These are phyloP conservation scores for Trichophyton simii DNA, from an alignment of 2,329 filamentous ascomycete genomes.

Conservation along the genomic window DNA sequence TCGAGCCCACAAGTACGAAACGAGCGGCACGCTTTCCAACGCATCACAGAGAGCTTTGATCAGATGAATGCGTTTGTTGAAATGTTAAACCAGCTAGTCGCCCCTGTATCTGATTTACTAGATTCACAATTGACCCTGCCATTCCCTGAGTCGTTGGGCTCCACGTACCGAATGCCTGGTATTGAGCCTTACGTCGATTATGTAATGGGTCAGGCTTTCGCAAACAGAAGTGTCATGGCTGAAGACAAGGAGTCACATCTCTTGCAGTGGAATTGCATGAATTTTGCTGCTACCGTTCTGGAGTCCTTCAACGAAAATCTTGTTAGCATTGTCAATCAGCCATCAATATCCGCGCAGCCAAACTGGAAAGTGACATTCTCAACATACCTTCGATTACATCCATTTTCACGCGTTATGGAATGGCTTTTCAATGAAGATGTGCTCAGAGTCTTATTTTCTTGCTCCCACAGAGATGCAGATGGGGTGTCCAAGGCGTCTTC, in stretches of 20 bases:
- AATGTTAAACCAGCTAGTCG: slow-evolving; percentile 59
- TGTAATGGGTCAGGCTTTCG: slow-evolving; percentile 66
- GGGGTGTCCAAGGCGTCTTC: slow-evolving; percentile 60
- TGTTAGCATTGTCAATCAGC: slow-evolving; percentile 69
- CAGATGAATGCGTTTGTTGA: slow-evolving; percentile 74
- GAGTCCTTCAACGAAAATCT: slow-evolving; percentile 88
- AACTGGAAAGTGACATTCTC: slow-evolving; percentile 56
- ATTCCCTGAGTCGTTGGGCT: slow-evolving; percentile 76
- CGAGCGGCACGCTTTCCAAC: slow-evolving; percentile 55
- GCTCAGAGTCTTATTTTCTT: slow-evolving; percentile 62
- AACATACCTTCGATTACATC: slow-evolving; percentile 74
- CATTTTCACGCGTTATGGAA: slow-evolving; percentile 90
- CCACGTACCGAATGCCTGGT: slow-evolving; percentile 64
- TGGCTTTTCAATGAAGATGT: slow-evolving; percentile 95
- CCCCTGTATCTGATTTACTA: slow-evolving; percentile 37
- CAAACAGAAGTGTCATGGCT: slow-evolving; percentile 51
- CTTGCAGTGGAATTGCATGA: slow-evolving; percentile 66
- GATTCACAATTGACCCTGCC: slow-evolving; percentile 62
- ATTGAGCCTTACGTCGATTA: slow-evolving; percentile 92
- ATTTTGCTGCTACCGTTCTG: slow-evolving; percentile 69
- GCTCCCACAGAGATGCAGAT: slow-evolving; percentile 61
- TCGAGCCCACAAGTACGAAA: slow-evolving; percentile 31
- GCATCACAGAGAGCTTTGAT: slow-evolving; percentile 67
- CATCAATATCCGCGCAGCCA: slow-evolving; percentile 60
- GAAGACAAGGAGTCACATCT: slow-evolving; percentile 59